Conservation (phyloP, 768 basidiomycete species). For the Lactarius pseudohatsudake region DNA sequence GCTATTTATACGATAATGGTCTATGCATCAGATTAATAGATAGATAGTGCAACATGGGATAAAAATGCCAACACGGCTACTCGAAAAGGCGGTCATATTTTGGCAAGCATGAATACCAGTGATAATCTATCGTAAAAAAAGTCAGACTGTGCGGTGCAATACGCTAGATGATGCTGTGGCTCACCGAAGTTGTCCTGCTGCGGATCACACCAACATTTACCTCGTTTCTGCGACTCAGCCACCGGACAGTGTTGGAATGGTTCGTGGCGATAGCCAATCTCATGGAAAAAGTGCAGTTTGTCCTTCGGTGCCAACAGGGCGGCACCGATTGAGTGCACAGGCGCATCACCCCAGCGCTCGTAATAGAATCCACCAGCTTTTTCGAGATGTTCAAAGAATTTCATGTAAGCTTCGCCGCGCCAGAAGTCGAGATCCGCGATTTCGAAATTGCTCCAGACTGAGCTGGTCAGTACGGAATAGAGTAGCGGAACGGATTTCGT, state of each 20-base stretch:
- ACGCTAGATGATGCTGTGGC: constrained; percentile 30
- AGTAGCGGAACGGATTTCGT: constrained; percentile 9
- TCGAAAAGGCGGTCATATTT: constrained; percentile 28
- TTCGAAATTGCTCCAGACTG: constrained; percentile 68
- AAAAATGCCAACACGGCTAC: constrained; percentile 11
- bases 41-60: constrained; percentile 19
- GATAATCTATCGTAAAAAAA: constrained; percentile 52
- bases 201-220: constrained; percentile 84
- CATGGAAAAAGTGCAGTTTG: constrained; percentile 92
- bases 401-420: constrained; percentile 54
- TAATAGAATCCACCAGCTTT: constrained; percentile 58
- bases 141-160: neutral
- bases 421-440: constrained; percentile 60
- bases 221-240: constrained; percentile 67
- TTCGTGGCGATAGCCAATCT: constrained; percentile 90
- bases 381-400: constrained; percentile 59
- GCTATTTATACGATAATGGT: constrained; percentile 5
- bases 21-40: constrained; percentile 22
- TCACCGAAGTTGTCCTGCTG: constrained; percentile 69
- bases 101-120: constrained; percentile 83
- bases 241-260: constrained; percentile 93
- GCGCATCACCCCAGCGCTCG: constrained; percentile 92
- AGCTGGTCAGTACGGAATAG: neutral
- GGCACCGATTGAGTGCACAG: constrained; percentile 78
- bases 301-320: constrained; percentile 86